These are phyloP conservation scores for Exsudoporus floridanus DNA, from an alignment of 1,284 basidiomycete genomes.

Conservation along the genomic window DNA sequence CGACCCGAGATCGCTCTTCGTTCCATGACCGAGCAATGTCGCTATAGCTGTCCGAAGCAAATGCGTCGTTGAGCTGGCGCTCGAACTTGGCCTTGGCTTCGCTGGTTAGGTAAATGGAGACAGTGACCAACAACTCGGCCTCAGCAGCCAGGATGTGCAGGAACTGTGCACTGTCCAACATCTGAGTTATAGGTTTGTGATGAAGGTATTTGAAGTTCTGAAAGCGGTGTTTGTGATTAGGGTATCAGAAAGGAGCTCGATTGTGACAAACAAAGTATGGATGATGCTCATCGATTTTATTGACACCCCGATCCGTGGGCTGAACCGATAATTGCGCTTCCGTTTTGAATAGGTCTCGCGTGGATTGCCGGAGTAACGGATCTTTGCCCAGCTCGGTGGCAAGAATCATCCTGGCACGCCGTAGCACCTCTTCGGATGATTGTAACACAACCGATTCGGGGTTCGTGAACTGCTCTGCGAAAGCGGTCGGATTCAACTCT, in stretches of 20 bases:
- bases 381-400: conserved; percentile 93
- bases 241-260: neutral
- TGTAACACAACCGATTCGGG: conserved; percentile 58
- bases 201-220: conserved; percentile 96
- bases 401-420: conserved; percentile 81
- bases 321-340: conserved; percentile 80
- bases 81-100: conserved; percentile 66
- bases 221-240: conserved; percentile 6
- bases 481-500: conserved; percentile 68
- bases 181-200: conserved; percentile 75
- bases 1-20: conserved; percentile 75
- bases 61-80: conserved; percentile 76
- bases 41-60: conserved; percentile 83
- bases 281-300: conserved; percentile 89
- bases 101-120: conserved; percentile 71
- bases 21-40: conserved; percentile 94
- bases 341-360: conserved; percentile 76
- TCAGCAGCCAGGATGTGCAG: conserved; percentile 92
- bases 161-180: conserved; percentile 79
- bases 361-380: conserved; percentile 81
- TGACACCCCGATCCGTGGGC: conserved; percentile 90
- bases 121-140: conserved; percentile 79
- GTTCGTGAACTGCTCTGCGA: conserved; percentile 77
- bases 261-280: conserved; percentile 77
- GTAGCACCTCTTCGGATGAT: conserved; percentile 63